Conservation (phyloP, 495 filamentous ascomycete species). For the Aspergillus incahuasiensis region DNA sequence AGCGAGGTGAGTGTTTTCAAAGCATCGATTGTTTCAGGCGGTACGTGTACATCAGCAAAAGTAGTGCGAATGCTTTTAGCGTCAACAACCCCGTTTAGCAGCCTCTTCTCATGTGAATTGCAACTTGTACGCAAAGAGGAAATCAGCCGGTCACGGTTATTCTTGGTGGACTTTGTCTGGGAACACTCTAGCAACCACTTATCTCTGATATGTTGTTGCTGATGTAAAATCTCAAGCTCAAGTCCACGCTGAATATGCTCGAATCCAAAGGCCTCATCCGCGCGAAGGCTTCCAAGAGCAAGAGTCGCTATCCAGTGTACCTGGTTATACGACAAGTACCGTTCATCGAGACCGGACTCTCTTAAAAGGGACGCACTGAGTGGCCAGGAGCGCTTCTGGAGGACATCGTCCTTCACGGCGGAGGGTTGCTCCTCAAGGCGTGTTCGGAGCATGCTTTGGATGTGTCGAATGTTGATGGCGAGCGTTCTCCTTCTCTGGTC, state of each 20-base stretch:
- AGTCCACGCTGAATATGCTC: slow-evolving; percentile 37
- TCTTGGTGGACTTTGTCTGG: slow-evolving; percentile 20
- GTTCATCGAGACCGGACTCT: slow-evolving; percentile 44
- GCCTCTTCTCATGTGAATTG: slow-evolving; percentile 73
- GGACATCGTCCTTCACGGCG: slow-evolving; percentile 31
- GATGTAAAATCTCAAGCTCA: slow-evolving; percentile 35
- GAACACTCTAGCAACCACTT: slow-evolving; percentile 37
- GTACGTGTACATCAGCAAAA: slow-evolving; percentile 78
- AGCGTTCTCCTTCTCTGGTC: slow-evolving; percentile 48
- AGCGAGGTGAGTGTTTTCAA: slow-evolving; percentile 86
- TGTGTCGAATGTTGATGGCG: slow-evolving; percentile 65
- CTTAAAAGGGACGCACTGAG: slow-evolving; percentile 32
- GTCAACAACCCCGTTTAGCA: slow-evolving; percentile 77
- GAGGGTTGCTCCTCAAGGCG: slow-evolving; percentile 35
- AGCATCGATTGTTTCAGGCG: slow-evolving; percentile 77
- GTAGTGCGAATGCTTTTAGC: slow-evolving; percentile 76
- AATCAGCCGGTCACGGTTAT: slow-evolving; percentile 33
- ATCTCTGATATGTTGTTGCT: slow-evolving; percentile 31
- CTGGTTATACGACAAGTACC: slow-evolving; percentile 55
- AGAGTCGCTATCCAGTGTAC: slow-evolving; percentile 59
- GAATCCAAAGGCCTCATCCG: slow-evolving; percentile 33
- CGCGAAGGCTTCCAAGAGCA: slow-evolving; percentile 52
- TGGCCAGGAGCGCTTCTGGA: slow-evolving; percentile 32
- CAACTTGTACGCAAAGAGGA: slow-evolving; percentile 48
- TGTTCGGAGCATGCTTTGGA: slow-evolving; percentile 59